Base-by-base conservation (phyloP, 2,329 filamentous ascomycete genomes). In the Pseudogymnoascus sp. region DNA sequence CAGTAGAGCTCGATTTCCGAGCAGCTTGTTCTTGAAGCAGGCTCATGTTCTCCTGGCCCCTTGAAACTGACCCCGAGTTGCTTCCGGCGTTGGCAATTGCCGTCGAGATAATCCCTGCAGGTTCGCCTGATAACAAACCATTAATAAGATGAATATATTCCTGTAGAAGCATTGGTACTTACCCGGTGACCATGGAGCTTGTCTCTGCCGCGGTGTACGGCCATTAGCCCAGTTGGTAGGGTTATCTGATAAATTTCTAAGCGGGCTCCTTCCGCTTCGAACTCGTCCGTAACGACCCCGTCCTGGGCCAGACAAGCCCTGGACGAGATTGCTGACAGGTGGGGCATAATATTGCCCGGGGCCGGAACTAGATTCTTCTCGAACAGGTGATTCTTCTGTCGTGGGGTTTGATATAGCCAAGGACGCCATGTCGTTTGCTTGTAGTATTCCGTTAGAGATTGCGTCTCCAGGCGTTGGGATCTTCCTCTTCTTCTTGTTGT, bases 401-500 rank as follows among this genome's bases (percentile, higher is more conserved):
- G 78, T 73, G 24, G 41, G 41, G 58, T 68, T 75, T 36, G 78
- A 77, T 57, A 87, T 78, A 47, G 83, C 84, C 80, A 88, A 82
- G 68, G 79, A 83, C 40, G 84, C 82, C 73, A 88, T 78, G 66
- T 88, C 86, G 29, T 83, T 80, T 13, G 84, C 84, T 59, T 89
- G 74, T 63, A 71, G 70, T 50, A 66, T 66, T n/a, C 70, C 70
- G 60, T 72, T 73, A 33, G 71, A 67, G 3, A 74, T 83, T 11
- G 85, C 79, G 68, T 90, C 89, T 15, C 90, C 89, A 8, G 90
- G 91, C 0, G 92, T 92, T 0, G 94, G 94, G 37, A 99, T 97
- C 76, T 99, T 99, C 67, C 94, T 84, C 75, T 99, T 97, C 79
- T 97, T 99, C 76, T 99, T 99, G 73, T 99, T 99, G 74, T 96